These are phyloP conservation scores for Hymenotorrendiella dingleyae DNA, from an alignment of 2,329 filamentous ascomycete genomes.

Conservation along the genomic window DNA sequence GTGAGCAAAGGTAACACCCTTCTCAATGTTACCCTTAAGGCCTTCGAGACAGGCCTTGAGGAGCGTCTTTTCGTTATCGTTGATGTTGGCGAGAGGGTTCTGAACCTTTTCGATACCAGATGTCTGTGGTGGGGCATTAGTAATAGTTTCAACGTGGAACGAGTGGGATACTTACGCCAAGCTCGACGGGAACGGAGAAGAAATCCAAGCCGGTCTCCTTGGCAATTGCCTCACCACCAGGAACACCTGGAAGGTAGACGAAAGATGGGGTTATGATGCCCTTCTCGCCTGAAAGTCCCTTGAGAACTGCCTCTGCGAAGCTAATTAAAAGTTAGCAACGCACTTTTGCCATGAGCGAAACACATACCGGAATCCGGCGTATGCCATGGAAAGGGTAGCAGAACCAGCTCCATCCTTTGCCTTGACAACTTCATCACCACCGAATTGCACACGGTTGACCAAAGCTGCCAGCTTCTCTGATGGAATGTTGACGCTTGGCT, in stretches of 20 bases:
- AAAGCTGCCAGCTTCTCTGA: conserved; percentile 85
- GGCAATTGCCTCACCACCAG: conserved; percentile 78
- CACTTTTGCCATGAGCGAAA: neutral
- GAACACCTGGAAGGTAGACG: conserved; percentile 86
- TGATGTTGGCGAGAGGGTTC: conserved; percentile 71
- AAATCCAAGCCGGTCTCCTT: conserved; percentile 83
- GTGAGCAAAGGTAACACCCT: conserved; percentile 86
- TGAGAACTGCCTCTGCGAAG: conserved; percentile 91
- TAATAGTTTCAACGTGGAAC: conserved; percentile 22
- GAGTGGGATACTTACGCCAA: conserved; percentile 64
- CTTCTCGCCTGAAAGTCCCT: conserved; percentile 88
- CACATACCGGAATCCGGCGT: conserved; percentile 84
- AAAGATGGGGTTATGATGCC: conserved; percentile 92
- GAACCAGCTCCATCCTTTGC: conserved; percentile 89
- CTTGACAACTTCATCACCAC: conserved; percentile 94
- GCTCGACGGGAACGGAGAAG: conserved; percentile 94
- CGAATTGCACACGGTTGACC: conserved; percentile 94
- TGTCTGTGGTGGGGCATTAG: conserved; percentile 45
- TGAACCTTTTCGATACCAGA: conserved; percentile 80
- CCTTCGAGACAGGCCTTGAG: conserved; percentile 69
- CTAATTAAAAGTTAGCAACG: conserved; percentile 37
- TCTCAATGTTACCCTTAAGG: conserved; percentile 87
- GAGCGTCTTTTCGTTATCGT: conserved; percentile 83
- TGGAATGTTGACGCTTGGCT: conserved; percentile 73
- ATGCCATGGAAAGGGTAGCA: conserved; percentile 90